Conservation (phyloP, 176 grass and related monocot species). For the Phragmites australis region DNA sequence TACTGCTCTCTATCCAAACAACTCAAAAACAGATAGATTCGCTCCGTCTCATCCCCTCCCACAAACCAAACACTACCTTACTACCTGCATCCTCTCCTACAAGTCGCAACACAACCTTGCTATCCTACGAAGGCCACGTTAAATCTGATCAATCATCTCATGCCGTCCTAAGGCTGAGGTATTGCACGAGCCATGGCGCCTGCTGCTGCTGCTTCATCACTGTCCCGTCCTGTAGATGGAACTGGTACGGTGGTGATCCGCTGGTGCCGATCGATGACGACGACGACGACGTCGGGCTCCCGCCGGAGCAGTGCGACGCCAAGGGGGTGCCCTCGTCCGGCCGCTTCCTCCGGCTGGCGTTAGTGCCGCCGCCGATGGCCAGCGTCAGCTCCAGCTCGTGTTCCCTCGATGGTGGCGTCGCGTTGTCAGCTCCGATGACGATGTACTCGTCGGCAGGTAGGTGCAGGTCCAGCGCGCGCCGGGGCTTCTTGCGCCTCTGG, state of each 20-base stretch:
- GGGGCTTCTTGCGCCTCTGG: slow-evolving; percentile 39
- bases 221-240: slow-evolving; percentile 38
- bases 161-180: slow-evolving; percentile 57
- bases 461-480: slow-evolving; percentile 41
- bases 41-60: too few relatives aligned
- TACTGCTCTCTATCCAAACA: too few relatives aligned
- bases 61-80: too few relatives aligned
- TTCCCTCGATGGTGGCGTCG: not conserved
- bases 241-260: not conserved
- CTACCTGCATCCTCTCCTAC: not conserved
- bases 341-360: not conserved
- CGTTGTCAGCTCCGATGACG: not conserved
- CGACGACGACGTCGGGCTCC: slow-evolving; percentile 30
- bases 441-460: slow-evolving; percentile 43
- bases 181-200: slow-evolving; percentile 50
- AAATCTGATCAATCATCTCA: not conserved
- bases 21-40: too few relatives aligned
- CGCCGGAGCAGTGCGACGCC: slow-evolving; percentile 35
- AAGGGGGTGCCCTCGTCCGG: not conserved
- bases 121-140: not conserved
- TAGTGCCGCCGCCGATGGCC: slow-evolving; percentile 24
- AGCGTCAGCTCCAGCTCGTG: slow-evolving; percentile 63
- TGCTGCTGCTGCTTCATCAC: not conserved
- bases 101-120: not conserved
- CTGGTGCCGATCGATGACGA: slow-evolving; percentile 8